Conservation (phyloP, 495 filamentous ascomycete genomes). For the Hypoxylon subgilvum region DNA sequence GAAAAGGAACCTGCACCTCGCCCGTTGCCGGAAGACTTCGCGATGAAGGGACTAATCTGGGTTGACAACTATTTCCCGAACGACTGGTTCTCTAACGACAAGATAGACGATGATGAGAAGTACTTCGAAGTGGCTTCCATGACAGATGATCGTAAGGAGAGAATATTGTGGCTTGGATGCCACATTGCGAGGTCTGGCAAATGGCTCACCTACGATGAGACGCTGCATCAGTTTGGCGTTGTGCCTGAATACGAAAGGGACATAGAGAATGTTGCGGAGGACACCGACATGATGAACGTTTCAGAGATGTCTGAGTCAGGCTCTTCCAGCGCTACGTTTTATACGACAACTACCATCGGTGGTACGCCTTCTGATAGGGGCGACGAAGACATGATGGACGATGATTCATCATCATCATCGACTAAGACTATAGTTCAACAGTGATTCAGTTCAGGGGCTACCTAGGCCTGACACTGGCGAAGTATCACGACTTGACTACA, state of each 20-base stretch:
- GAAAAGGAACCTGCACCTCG: slow-evolving; percentile 55
- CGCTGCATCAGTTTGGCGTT: slow-evolving; percentile 44
- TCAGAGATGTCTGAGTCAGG: slow-evolving; percentile 25
- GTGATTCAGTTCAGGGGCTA: no score
- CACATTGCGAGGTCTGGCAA: slow-evolving; percentile 55
- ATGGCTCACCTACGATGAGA: slow-evolving; percentile 46
- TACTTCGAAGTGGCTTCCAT: slow-evolving; percentile 72
- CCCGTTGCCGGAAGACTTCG: slow-evolving; percentile 86
- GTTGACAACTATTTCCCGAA: slow-evolving; percentile 70
- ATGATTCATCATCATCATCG: slow-evolving; percentile 34
- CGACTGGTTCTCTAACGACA: slow-evolving; percentile 70
- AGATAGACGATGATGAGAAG: slow-evolving; percentile 78
- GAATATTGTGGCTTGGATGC: slow-evolving; percentile 76
- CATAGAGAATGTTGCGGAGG: slow-evolving; percentile 25
- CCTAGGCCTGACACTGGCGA: no score
- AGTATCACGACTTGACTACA: no score
- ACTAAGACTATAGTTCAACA: slow-evolving; percentile 16
- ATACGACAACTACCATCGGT: slow-evolving; percentile 8
- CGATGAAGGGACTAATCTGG: slow-evolving; percentile 78
- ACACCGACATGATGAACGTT: slow-evolving; percentile 25
- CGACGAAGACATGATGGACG: slow-evolving; percentile 39
- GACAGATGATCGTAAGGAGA: slow-evolving; percentile 66
- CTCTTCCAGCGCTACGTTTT: slow-evolving; percentile 25
- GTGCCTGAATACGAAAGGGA: slow-evolving; percentile 29
- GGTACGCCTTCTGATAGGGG: slow-evolving; percentile 20